Conservation (phyloP, 169 alveolate species). For the Plasmodium billcollinsi region DNA sequence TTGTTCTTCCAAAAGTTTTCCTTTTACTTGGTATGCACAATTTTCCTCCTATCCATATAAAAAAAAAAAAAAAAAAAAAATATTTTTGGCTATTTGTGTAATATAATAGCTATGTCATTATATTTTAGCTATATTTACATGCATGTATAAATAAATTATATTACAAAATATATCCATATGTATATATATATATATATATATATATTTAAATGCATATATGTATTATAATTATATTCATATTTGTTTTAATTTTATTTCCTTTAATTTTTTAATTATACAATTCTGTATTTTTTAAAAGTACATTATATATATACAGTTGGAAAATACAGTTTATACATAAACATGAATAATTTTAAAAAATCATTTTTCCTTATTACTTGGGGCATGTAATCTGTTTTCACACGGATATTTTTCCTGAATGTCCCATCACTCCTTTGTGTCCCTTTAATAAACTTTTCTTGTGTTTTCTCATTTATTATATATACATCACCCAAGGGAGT, state of each 20-base stretch:
- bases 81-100: no score
- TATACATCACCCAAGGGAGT: slow-evolving; percentile 83
- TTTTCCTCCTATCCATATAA: slow-evolving; percentile 45
- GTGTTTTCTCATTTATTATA: slow-evolving; percentile 78
- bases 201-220: background rate
- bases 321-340: no score
- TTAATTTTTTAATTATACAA: no score
- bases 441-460: slow-evolving; percentile 81
- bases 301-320: no score
- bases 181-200: slow-evolving; percentile 14
- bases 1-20: slow-evolving; percentile 48
- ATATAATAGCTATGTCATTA: no score
- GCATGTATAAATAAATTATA: background rate
- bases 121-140: slow-evolving; percentile 5
- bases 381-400: slow-evolving; percentile 85
- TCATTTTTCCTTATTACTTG: slow-evolving; percentile 65
- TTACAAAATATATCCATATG: background rate
- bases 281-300: no score
- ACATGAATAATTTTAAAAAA: no score
- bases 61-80: background rate
- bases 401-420: slow-evolving; percentile 80
- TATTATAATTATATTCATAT: background rate
- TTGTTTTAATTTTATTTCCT: no score
- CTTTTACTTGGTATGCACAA: slow-evolving; percentile 64
- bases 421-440: slow-evolving; percentile 85